phyloP scores from a whole-genome alignment of 2,329 filamentous ascomycete species.

The Monosporascus sp. region DNA sequence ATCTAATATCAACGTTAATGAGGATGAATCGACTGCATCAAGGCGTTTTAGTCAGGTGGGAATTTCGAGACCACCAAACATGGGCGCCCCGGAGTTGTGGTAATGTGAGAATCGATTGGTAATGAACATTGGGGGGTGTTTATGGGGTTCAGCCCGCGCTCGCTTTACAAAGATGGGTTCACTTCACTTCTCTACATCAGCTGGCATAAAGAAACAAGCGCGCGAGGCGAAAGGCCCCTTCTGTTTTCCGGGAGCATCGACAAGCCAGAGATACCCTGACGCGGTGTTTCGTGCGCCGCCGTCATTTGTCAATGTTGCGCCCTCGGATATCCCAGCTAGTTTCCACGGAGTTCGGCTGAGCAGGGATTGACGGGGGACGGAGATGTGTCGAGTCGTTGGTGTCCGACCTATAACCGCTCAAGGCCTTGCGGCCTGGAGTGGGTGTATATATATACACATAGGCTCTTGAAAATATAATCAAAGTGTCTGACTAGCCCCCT shows the following conservation, averaged over 20 bases:
- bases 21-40: constrained; percentile 17
- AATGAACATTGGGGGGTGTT: constrained; percentile 15
- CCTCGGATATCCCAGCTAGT: constrained; percentile 1
- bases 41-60: constrained; percentile 21
- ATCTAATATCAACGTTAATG: constrained; percentile 5
- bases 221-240: constrained; percentile 12
- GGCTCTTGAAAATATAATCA: too few relatives aligned
- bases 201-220: constrained; percentile 12
- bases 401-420: too few relatives aligned
- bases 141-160: constrained; percentile 16
- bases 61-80: constrained; percentile 16
- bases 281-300: constrained; percentile 15
- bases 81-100: constrained; percentile 27
- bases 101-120: constrained; percentile 15
- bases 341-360: constrained; percentile 2
- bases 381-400: too few relatives aligned
- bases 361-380: too few relatives aligned
- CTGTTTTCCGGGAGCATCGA: constrained; percentile 11
- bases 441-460: too few relatives aligned
- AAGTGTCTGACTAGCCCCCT: too few relatives aligned
- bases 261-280: constrained; percentile 16
- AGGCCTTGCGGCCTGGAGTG: too few relatives aligned
- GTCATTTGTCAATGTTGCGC: constrained; percentile 5
- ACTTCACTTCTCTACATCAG: constrained; percentile 23
- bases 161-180: constrained; percentile 18